phyloP scores from a whole-genome alignment of 495 filamentous ascomycete genomes.

The Zalerion maritima region DNA sequence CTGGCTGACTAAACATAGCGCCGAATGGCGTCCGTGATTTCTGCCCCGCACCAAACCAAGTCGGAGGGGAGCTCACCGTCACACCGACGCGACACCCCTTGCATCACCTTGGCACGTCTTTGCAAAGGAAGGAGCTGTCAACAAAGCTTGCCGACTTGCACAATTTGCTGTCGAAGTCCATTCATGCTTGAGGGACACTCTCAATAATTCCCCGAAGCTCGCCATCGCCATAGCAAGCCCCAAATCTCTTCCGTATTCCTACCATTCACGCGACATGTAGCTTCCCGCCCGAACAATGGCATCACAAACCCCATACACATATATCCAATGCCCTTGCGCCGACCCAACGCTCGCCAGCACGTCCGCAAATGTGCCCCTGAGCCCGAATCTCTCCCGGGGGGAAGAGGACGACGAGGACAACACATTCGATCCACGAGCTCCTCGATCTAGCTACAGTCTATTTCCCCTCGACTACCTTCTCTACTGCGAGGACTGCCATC shows the following conservation, averaged over 20 bases:
- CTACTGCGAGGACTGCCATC: constrained; percentile 92
- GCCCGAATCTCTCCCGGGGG: constrained; percentile 16
- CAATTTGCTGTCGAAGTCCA: too few relatives aligned
- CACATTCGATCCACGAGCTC: constrained; percentile 73
- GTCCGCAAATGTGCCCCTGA: constrained; percentile 24
- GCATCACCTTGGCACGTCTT: too few relatives aligned
- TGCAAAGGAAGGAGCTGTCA: too few relatives aligned
- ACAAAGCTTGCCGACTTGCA: too few relatives aligned
- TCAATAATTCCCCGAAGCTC: too few relatives aligned
- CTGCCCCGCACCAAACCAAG: too few relatives aligned
- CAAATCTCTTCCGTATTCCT: background rate
- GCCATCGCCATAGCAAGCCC: too few relatives aligned
- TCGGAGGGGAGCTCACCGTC: too few relatives aligned
- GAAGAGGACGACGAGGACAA: constrained; percentile 58
- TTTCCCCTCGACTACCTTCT: constrained; percentile 89
- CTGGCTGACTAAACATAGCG: too few relatives aligned
- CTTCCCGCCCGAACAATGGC: constrained; percentile 39
- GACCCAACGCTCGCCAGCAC: constrained; percentile 36
- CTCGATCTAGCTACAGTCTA: constrained; percentile 74
- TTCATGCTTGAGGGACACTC: too few relatives aligned
- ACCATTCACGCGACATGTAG: background rate
- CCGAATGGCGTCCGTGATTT: too few relatives aligned
- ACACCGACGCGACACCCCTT: too few relatives aligned
- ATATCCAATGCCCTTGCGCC: constrained; percentile 83
- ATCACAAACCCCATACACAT: constrained; percentile 70